These are phyloP conservation scores for Mariannaea sp. DNA, from an alignment of 2,329 filamentous ascomycete species.

Conservation along the genomic window DNA sequence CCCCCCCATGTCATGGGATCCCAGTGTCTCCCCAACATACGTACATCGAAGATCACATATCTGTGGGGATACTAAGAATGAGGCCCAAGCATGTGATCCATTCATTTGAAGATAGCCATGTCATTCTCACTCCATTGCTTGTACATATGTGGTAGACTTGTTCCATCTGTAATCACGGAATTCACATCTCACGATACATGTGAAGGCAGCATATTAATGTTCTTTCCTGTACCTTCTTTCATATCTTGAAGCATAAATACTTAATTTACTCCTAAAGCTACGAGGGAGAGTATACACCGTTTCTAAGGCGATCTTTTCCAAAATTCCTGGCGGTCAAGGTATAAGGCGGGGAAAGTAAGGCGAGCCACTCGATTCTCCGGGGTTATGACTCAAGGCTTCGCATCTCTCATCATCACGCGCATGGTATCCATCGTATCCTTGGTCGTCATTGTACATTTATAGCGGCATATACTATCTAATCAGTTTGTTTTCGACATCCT, in stretches of 20 bases:
- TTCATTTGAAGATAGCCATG: not conserved
- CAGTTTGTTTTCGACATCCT: too few relatives aligned
- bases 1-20: not conserved
- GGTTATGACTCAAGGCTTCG: not conserved
- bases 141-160: not conserved
- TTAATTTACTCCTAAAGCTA: not conserved
- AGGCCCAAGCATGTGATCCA: not conserved
- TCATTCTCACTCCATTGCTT: not conserved
- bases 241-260: too few relatives aligned
- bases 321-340: not conserved
- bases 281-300: not conserved
- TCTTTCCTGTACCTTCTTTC: too few relatives aligned
- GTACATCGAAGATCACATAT: not conserved
- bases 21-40: not conserved
- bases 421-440: not conserved
- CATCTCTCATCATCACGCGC: not conserved
- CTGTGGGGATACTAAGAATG: not conserved
- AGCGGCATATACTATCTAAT: too few relatives aligned
- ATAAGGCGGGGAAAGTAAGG: conserved; percentile 11
- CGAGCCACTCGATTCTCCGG: not conserved
- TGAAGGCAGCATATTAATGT: not conserved
- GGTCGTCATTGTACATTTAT: not conserved
- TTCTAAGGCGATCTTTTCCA: not conserved
- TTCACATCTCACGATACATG: not conserved
- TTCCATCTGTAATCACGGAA: not conserved